Base-by-base conservation (phyloP, 2,329 filamentous ascomycete species). In the Colletotrichum australisinense region DNA sequence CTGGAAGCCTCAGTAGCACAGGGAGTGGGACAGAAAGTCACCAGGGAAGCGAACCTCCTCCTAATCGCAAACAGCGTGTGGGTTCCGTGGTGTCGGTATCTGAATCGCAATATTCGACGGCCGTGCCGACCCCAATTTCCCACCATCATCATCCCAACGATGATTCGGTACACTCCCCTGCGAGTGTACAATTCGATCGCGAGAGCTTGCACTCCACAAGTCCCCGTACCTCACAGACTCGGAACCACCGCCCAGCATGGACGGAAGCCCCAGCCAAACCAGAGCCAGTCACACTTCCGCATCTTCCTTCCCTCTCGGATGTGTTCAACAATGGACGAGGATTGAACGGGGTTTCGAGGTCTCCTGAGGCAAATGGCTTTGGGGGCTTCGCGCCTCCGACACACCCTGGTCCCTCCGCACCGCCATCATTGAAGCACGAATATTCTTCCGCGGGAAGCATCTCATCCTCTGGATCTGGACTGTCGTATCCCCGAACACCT, bases 1-100 rank as follows among this genome's bases (percentile, higher is more conserved):
- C 84, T 4, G 82, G 81, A 30, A 80, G 80, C 55, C 78, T 76
- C 16, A 84, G 82, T 55, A 81, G 82, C 62, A 86, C 84, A n/a
- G 82, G 81, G 4, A 88, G 86, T 63, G 83, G 86, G 24, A 86
- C 85, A 32, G 87, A 89, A 46, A 86, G 85, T 72, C 80, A 84
- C 46, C 83, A 80, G 24, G 86, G 84, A 24, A 88, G 86, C 66
- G 88, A 89, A 67, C 84, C 86, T 56, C 85, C 87, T 4, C 83
- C 84, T 12, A 80, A 80, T 42, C 83, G 86, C 9, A 84, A 86
- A 59, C 86, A 88, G 72, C 83, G 88, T 58, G 78, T 88, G 56
- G 84, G 84, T 56, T 90, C 88, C 16, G 81, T 84, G 7, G 82
- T 83, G 35, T 89, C 88, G 0, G 79, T 83, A 16, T 80, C 83